phyloP scores from a whole-genome alignment of 2,329 filamentous ascomycete species.

The Penicillium sp. region DNA sequence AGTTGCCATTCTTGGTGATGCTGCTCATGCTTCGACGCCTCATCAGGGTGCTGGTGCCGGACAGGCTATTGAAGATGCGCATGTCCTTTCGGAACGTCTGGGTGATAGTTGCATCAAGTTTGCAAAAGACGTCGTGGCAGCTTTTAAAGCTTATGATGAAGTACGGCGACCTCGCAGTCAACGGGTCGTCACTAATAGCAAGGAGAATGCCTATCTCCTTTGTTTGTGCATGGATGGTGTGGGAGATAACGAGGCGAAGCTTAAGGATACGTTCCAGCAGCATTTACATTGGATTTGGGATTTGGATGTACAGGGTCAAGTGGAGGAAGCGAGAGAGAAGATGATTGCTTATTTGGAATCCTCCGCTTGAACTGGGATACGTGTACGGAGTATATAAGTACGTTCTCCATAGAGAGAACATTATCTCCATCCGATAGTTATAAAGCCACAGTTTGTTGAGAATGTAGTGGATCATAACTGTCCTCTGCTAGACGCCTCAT shows the following conservation, averaged over 20 bases:
- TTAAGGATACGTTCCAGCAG: slow-evolving; percentile 21
- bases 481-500: no score
- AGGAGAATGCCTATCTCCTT: slow-evolving; percentile 37
- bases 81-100: slow-evolving; percentile 44
- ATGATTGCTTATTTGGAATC: slow-evolving; percentile 13
- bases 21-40: slow-evolving; percentile 38
- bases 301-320: slow-evolving; percentile 29
- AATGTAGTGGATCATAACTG: no score
- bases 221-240: slow-evolving; percentile 27
- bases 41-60: slow-evolving; percentile 40
- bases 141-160: slow-evolving; percentile 51
- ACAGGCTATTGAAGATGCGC: slow-evolving; percentile 38
- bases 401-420: no score
- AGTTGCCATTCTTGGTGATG: slow-evolving; percentile 36
- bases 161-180: slow-evolving; percentile 49
- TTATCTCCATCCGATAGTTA: no score
- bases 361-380: no score
- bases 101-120: slow-evolving; percentile 34
- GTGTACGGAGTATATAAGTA: no score
- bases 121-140: slow-evolving; percentile 38
- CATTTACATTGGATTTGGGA: slow-evolving; percentile 35
- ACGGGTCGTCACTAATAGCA: slow-evolving; percentile 50
- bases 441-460: no score
- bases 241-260: slow-evolving; percentile 24
- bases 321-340: slow-evolving; percentile 19